Base-by-base conservation (phyloP, 805 yeast genomes). In the Cyberlindnera subsufficiens region DNA sequence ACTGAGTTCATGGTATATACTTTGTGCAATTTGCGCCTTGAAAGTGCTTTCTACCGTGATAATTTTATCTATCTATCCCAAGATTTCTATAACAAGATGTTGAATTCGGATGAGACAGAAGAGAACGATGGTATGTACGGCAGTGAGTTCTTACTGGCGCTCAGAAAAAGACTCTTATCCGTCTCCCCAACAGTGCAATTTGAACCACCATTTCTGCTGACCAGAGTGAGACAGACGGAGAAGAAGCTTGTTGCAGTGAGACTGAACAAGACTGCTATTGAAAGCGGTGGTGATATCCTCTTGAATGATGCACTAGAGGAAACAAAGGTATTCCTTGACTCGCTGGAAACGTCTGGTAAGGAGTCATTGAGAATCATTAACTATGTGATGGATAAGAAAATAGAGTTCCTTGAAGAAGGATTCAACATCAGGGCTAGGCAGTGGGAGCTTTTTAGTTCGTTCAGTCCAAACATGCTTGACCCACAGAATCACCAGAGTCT, bases 121-220 rank as follows among this genome's bases (percentile, higher is more conserved):
- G 32, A 43, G 48, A 10, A 52, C 36, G 19, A 46, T 48, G 32
- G 55, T 10, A 44, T 47, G 8, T 67, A 61, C 47, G 71, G 66
- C 35, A 49, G 60, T 27, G 68, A 65, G 3, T 71, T 71, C 47
- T 48, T 70, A 6, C 58, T 61, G 14, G 53, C 61, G 29, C 65
- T 80, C 40, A 59, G 68, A 15, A 66, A 66, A n/a, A 66, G 87
- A 46, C 65, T 79, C 4, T 64, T 91, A 22, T 86, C 96, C 3
- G 75, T 87, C 0, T 90, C 98, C 2, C 97, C 99, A 0, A 77
- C 89, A 40, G 90, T 90, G 0, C 69, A 74, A 16, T 85, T 86
- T 54, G 78, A 81, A 0, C 64, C 78, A 4, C 99, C 99, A 0
- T 70, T 73, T 40, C 68, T 83, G 10, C 64, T 86, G 35, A 58